Base-by-base conservation (phyloP, 768 basidiomycete species). In the Collybia mongolica region DNA sequence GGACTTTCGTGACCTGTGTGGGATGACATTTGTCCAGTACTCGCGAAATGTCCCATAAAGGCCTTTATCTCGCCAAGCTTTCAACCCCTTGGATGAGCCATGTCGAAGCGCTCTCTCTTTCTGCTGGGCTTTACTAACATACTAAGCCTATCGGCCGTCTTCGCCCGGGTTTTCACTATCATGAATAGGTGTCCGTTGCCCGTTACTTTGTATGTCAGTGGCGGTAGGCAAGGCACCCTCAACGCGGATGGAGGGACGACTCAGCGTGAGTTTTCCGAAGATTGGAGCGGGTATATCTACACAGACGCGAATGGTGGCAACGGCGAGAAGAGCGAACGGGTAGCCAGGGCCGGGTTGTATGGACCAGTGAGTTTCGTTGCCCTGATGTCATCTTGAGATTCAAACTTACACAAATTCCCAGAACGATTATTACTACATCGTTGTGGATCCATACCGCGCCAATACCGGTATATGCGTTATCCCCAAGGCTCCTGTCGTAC, bases 261-360 rank as follows among this genome's bases (percentile, higher is more conserved):
- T 2, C 54, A 52, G 3, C 44, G 48, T 17, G 50, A 54, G 17
- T 51, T 56, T 14, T 37, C 55, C 12, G 54, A 62, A 24, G 39
- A 43, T 5, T 63, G 55, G 52, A 60, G 58, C 39, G 64, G 60
- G 6, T 55, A 60, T n/a, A 61, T 65, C 17, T 65, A 65, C 28
- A 60, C 54, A 7, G 57, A 60, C 20, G 58, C 57, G 12, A 63
- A 63, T 46, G 53, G 57, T 6, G 62, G 62, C 2, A 58, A 59
- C 39, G 32, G 32, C 11, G 37, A 42, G 8, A 54, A 51, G n/a
- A 60, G 61, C 2, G 51, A 48, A 39, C 61, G 60, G 23, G 61
- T 59, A 2, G 56, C 58, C 6, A 18, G 62, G 14, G 64, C 64
- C 7, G 64, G 59, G 2, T 65, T 65, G 29, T 58, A 52, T 24